Conservation (phyloP, 2,329 filamentous ascomycete species). For the Nemania abortiva region DNA sequence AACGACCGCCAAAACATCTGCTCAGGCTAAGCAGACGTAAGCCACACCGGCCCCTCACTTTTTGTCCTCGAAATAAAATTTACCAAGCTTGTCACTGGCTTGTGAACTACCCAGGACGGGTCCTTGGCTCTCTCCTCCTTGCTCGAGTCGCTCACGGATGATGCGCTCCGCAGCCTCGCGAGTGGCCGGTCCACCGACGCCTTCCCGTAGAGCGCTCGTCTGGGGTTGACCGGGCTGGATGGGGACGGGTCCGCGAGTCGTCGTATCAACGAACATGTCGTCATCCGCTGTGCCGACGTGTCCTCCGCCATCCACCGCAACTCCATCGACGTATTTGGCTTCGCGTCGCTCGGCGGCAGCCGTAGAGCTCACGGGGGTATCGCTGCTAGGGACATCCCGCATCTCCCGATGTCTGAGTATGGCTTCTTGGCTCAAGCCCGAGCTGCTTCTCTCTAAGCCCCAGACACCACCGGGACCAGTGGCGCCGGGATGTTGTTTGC, state of each 20-base stretch:
- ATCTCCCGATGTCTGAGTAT: conserved; percentile 48
- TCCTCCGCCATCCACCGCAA: conserved; percentile 67
- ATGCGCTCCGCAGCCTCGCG: conserved; percentile 74
- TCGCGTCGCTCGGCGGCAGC: conserved; percentile 67
- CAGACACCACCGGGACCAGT: conserved; percentile 51
- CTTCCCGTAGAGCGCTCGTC: conserved; percentile 55
- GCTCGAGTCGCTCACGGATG: conserved; percentile 69
- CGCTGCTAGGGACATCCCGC: conserved; percentile 51
- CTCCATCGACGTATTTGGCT: conserved; percentile 75
- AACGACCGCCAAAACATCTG: background rate
- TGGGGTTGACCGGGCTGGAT: conserved; percentile 53
- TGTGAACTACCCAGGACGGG: conserved; percentile 59
- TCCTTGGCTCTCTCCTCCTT: conserved; percentile 60
- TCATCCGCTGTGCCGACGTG: conserved; percentile 57
- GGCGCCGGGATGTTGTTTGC: conserved; percentile 59
- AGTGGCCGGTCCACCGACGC: conserved; percentile 48
- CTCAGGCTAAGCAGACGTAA: background rate
- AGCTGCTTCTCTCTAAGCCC: conserved; percentile 64
- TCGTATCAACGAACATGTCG: conserved; percentile 73
- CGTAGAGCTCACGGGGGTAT: conserved; percentile 61
- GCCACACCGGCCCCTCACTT: conserved; percentile 42
- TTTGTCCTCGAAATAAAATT: conserved; percentile 71
- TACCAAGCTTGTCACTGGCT: conserved; percentile 63
- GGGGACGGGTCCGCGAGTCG: conserved; percentile 68
- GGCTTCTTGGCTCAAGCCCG: conserved; percentile 63